Percentiles rank a stretch among this genome's conserved stretches.
phyloP scores from a whole-genome alignment of 1,139 yeast species.

The Magnusiomyces suaveolens region DNA sequence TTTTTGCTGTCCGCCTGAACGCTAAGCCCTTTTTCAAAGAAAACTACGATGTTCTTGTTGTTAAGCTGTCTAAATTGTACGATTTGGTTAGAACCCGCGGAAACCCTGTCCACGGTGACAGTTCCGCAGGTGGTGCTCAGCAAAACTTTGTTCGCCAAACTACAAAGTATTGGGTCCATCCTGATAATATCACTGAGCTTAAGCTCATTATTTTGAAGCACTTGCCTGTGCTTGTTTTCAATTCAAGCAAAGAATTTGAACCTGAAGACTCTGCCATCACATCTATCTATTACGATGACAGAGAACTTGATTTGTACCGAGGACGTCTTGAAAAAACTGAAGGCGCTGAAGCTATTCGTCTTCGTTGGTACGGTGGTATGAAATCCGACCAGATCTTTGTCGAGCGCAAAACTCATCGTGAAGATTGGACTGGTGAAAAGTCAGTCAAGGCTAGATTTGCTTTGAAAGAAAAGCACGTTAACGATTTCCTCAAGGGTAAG shows the following conservation, averaged over 20 bases:
- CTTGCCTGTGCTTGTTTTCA: conserved; percentile 90
- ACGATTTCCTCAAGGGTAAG: conserved; percentile 69
- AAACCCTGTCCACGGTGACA: conserved; percentile 86
- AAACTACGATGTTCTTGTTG: conserved; percentile 81
- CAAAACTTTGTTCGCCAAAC: conserved; percentile 98
- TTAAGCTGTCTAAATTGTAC: conserved; percentile 76
- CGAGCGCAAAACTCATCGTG: conserved; percentile 95
- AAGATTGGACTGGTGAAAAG: conserved; percentile 99
- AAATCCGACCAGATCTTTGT: conserved; percentile 82
- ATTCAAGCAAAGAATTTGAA: conserved; percentile 91
- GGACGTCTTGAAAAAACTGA: conserved; percentile 94
- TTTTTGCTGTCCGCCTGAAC: conserved; percentile 84
- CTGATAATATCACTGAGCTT: conserved; percentile 95
- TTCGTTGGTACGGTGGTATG: conserved; percentile 99
- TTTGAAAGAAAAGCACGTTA: conserved; percentile 81
- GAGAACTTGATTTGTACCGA: conserved; percentile 78
- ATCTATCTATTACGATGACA: conserved; percentile 88
- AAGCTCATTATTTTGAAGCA: conserved; percentile 87
- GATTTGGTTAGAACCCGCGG: conserved; percentile 94
- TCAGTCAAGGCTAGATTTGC: conserved; percentile 95
- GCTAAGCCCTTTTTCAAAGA: conserved; percentile 93
- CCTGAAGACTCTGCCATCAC: conserved; percentile 92
- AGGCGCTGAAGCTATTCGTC: conserved; percentile 97
- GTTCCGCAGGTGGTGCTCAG: conserved; percentile 93
- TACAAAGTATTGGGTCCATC: conserved; percentile 98